Conservation (phyloP, 495 filamentous ascomycete species). For the Pseudevernia furfuracea region DNA sequence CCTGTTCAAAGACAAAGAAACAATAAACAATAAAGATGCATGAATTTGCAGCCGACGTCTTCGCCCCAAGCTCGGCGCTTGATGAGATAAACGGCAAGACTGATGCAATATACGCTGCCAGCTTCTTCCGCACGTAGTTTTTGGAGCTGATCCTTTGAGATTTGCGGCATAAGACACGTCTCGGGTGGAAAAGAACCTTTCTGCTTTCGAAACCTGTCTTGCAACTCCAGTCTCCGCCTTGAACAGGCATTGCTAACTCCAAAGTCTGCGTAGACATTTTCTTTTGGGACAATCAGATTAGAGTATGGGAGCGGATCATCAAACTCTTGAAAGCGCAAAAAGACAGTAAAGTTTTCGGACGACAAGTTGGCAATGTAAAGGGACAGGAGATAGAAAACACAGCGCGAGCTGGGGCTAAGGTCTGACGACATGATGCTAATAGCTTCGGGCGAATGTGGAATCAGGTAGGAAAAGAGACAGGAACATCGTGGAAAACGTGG, state of each 20-base stretch:
- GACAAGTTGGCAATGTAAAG: background rate
- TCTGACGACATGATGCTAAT: background rate
- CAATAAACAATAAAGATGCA: conserved; percentile 23
- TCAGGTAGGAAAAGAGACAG: background rate
- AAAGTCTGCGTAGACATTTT: conserved; percentile 38
- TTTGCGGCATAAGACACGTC: background rate
- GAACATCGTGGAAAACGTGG: background rate
- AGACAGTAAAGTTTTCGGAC: background rate
- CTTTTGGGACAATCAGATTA: conserved; percentile 43
- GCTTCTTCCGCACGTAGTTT: conserved; percentile 40
- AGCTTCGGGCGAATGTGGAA: background rate
- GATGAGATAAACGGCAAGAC: conserved; percentile 39
- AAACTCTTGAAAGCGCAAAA: conserved; percentile 1
- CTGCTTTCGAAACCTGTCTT: background rate
- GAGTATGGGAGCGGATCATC: background rate
- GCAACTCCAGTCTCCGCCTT: background rate
- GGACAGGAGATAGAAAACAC: background rate
- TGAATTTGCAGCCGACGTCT: conserved; percentile 35
- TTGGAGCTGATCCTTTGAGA: background rate
- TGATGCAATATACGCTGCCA: conserved; percentile 47
- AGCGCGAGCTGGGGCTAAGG: background rate
- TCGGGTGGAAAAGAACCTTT: background rate
- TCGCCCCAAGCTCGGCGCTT: conserved; percentile 34
- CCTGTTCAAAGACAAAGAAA: conserved; percentile 42
- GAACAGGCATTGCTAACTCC: background rate